These are phyloP conservation scores for Sphaerobolus stellatus DNA, from an alignment of 1,284 basidiomycete genomes.

Conservation along the genomic window DNA sequence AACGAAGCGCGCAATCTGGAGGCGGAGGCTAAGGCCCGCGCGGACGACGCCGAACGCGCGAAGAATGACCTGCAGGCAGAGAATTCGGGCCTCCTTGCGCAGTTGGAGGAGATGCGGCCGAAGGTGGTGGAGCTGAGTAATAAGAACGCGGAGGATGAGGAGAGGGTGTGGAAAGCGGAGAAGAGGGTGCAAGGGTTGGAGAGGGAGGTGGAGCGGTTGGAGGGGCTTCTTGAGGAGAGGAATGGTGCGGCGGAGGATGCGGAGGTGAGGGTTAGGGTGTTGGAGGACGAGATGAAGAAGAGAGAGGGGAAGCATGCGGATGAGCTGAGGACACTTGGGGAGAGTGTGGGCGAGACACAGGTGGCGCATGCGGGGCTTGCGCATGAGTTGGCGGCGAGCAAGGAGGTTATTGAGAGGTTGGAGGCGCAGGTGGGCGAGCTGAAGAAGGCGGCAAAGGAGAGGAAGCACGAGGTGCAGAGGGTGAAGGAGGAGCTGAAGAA, in stretches of 20 bases:
- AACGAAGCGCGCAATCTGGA: constrained; percentile 63
- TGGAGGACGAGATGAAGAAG: constrained; percentile 12
- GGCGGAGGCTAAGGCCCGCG: constrained; percentile 57
- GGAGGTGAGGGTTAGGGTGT: constrained; percentile 26
- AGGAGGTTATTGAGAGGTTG: no score
- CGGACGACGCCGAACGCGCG: constrained; percentile 68
- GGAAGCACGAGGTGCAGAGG: constrained; percentile 53
- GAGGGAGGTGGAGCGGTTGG: constrained; percentile 50
- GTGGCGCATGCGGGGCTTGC: constrained; percentile 61
- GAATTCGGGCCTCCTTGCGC: constrained; percentile 68
- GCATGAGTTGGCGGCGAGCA: constrained; percentile 59
- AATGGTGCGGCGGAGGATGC: constrained; percentile 45
- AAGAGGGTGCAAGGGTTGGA: constrained; percentile 61
- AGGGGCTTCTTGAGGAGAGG: constrained; percentile 46
- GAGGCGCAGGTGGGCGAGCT: constrained; percentile 47
- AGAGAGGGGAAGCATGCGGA: constrained; percentile 50
- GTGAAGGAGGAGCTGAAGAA: background rate
- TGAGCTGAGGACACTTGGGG: constrained; percentile 46
- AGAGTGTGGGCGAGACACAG: constrained; percentile 49
- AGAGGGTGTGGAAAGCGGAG: constrained; percentile 52
- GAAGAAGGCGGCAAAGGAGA: constrained; percentile 53
- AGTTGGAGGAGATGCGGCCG: constrained; percentile 80
- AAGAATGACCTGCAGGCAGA: constrained; percentile 71
- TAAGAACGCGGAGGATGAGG: constrained; percentile 61
- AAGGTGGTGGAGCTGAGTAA: constrained; percentile 78